Base-by-base conservation (phyloP, 2,329 filamentous ascomycete genomes). In the Colletotrichum plurivorum region DNA sequence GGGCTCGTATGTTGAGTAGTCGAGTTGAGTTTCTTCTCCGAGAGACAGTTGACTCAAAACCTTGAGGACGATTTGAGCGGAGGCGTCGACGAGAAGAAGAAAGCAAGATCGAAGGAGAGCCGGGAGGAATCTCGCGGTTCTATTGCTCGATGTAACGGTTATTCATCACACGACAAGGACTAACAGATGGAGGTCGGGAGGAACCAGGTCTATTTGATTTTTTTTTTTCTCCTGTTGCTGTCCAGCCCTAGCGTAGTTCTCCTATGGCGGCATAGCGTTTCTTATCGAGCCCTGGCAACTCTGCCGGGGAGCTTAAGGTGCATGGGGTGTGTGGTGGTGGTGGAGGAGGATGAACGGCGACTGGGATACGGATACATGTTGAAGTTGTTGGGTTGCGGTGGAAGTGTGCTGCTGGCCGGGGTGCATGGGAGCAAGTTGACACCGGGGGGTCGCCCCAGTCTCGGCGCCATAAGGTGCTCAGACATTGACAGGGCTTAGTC, bases 401-500 rank as follows among this genome's bases (percentile, higher is more conserved):
- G 62, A 61, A 54, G 63, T 67, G 63, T 67, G 57, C 53, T 67
- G 64, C 52, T 69, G 63, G 67, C 63, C 56, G 67, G 67, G 67
- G 67, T 67, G 41, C 63, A 56, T 67, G 56, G 63, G 45, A 45
- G 20, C 41, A 67, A 18, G 54, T 27, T 46, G 64, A 66, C 67
- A 46, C 67, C 66, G 55, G 67, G 66, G 67, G 56, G 67, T 69
- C 52, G 53, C 49, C 45, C 67, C 63, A 69, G 55, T 43, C 46
- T 67, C 63, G 56, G 67, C 57, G 63, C 67, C 56, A 57, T 49
- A 67, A 51, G 66, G 67, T 69, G 67, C 63, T 69, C 62, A 69
- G 67, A 69, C 67, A 66, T 46, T 61, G 63, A 69, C 67, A 69
- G 67, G 67, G 67, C 67, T 69, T 69, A 69, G 67, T 66, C 56